Base-by-base conservation (phyloP, 2,329 filamentous ascomycete genomes). In the Madurella mycetomatis region DNA sequence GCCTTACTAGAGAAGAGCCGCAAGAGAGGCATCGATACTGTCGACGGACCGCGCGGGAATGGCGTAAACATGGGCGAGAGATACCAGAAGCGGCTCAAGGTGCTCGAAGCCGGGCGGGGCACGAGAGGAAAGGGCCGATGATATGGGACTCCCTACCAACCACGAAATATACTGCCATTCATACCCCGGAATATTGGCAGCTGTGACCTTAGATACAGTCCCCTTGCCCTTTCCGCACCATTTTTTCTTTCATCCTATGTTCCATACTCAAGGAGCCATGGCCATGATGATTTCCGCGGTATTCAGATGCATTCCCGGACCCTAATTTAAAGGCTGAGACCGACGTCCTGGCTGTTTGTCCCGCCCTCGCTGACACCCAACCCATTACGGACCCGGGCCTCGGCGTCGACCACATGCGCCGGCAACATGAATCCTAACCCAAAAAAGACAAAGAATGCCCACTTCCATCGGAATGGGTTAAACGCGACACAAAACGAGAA, bases 391-490 rank as follows among this genome's bases (percentile, higher is more conserved):
- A 88, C 59, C 56, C 67, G 73, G 61, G 86, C 80, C 71, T 95
- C 90, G 15, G 80, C 73, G 60, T 80, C 73, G 0, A 92, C 84
- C 25, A 94, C 75, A 13, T 73, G 75, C 68, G 81, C 76, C 0
- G 90, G 90, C 45, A 94, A 66, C 17, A 75, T 75, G 42, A 81
- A 76, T 0, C 87, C 88, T 31, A 92, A 67, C 0, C 90, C 90
- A 56, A 87, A 87, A 63, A 95, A 85, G 15, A 95, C 88, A 66
- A 95, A 95, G 0, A 85, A 67, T 0, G 86, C 88, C 90, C 90
- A 95, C 74, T 95, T 95, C 89, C 90, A 95, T 9, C 90, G 76
- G 70, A 95, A 95, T 0, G 90, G 90, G 66, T 95, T 95, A 63
- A 94, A 79, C 4, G 79, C 73, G 41, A 92, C 83, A 53, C 86